phyloP scores from a whole-genome alignment of 2,329 filamentous ascomycete species.

The Fusarium phyllophilum region DNA sequence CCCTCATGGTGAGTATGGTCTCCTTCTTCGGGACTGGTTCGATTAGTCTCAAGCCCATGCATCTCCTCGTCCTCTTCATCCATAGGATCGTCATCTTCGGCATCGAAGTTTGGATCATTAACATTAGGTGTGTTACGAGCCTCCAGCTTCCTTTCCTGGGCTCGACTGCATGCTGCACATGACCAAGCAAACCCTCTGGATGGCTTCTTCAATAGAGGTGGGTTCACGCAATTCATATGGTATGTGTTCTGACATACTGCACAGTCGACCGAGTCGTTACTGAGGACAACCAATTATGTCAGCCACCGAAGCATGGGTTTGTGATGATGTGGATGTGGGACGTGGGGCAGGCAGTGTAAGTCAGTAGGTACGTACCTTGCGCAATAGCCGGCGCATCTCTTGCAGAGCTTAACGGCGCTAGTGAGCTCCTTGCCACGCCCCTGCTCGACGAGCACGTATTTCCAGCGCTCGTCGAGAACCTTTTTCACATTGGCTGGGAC shows the following conservation, averaged over 20 bases:
- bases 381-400: conserved; percentile 89
- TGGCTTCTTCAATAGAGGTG: conserved; percentile 92
- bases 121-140: conserved; percentile 85
- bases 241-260: conserved; percentile 95
- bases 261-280: conserved; percentile 95
- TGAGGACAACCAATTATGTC: conserved; percentile 51
- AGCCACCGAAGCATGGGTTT: conserved; percentile 35
- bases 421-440: conserved; percentile 95
- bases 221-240: conserved; percentile 97
- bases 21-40: conserved; percentile 71
- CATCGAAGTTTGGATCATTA: conserved; percentile 73
- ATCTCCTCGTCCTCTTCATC: conserved; percentile 79
- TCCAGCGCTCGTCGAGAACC: conserved; percentile 95
- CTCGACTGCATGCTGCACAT: conserved; percentile 93
- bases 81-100: conserved; percentile 70
- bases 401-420: conserved; percentile 95
- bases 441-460: conserved; percentile 93
- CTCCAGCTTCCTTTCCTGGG: conserved; percentile 93
- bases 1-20: conserved; percentile 65
- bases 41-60: conserved; percentile 65
- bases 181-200: conserved; percentile 98
- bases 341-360: conserved; percentile 28
- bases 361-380: conserved; percentile 72
- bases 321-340: conserved; percentile 23
- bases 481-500: conserved; percentile 95